Evolutionary conservation across 1,284 basidiomycete genomes (phyloP).

Genomic region (Cyathus pygmaeus): DNA sequence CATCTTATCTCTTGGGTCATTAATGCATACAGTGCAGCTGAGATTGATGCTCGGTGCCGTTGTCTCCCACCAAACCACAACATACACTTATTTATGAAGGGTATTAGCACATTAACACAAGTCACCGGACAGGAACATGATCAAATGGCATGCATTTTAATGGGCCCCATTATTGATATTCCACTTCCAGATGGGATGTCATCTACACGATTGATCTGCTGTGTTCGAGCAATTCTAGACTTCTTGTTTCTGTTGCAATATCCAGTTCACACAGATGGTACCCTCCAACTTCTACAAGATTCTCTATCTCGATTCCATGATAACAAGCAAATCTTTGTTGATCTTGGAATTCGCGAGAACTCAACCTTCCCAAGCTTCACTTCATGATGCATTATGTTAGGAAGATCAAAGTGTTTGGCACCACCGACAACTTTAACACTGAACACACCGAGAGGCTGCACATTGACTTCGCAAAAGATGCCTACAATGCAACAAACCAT

Average conservation of each 20-base stretch:
- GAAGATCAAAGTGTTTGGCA: background rate
- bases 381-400: background rate
- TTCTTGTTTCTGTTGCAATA: constrained; percentile 40
- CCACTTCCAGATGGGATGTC: constrained; percentile 3
- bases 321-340: background rate
- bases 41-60: constrained; percentile 41
- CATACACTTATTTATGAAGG: constrained; percentile 46
- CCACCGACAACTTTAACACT: background rate
- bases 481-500: background rate
- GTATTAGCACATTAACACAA: constrained; percentile 38
- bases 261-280: constrained; percentile 9
- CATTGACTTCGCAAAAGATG: constrained; percentile 1
- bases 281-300: background rate
- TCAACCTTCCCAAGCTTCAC: constrained; percentile 2
- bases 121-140: constrained; percentile 37
- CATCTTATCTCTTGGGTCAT: constrained; percentile 38
- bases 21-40: constrained; percentile 17
- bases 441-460: background rate
- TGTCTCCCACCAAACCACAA: constrained; percentile 44
- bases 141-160: constrained; percentile 27
- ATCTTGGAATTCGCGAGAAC: background rate
- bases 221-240: constrained; percentile 35
- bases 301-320: background rate
- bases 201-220: constrained; percentile 9
- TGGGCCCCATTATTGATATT: constrained; percentile 5